These are phyloP conservation scores for Taxawa tesnikishii DNA, from an alignment of 2,329 filamentous ascomycete genomes.

Conservation along the genomic window DNA sequence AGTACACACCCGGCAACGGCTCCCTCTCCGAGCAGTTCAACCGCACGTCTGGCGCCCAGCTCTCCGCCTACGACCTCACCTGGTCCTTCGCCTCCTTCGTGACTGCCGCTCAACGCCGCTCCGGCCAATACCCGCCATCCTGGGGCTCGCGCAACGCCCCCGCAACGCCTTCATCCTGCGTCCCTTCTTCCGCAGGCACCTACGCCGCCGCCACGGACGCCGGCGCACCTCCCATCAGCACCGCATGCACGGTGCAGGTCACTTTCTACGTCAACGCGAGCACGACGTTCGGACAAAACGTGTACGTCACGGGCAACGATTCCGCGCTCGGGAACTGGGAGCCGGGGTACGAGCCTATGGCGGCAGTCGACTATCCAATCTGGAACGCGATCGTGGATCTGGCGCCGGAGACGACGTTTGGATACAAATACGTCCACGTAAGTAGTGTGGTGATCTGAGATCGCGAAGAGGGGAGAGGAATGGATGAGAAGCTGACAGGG, in stretches of 20 bases:
- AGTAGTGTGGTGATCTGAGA: no score
- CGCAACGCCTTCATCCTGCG: slow-evolving; percentile 13
- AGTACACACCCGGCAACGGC: slow-evolving; percentile 47
- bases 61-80: slow-evolving; percentile 56
- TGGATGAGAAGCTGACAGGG: no score
- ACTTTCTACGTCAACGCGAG: slow-evolving; percentile 48
- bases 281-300: slow-evolving; percentile 49
- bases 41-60: slow-evolving; percentile 33
- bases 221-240: slow-evolving; percentile 18
- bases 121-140: slow-evolving; percentile 41
- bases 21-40: slow-evolving; percentile 56
- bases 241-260: no score
- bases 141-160: slow-evolving; percentile 39
- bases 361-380: slow-evolving; percentile 47
- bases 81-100: slow-evolving; percentile 65
- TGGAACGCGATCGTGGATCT: slow-evolving; percentile 49
- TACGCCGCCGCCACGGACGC: slow-evolving; percentile 11
- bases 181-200: slow-evolving; percentile 16
- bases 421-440: no score
- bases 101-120: slow-evolving; percentile 47
- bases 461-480: no score
- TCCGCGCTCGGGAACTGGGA: slow-evolving; percentile 51
- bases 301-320: slow-evolving; percentile 53
- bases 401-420: slow-evolving; percentile 40
- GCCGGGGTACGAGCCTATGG: slow-evolving; percentile 38